Conservation (phyloP, 164 flowering plant species). For the Brasenia schreberi region DNA sequence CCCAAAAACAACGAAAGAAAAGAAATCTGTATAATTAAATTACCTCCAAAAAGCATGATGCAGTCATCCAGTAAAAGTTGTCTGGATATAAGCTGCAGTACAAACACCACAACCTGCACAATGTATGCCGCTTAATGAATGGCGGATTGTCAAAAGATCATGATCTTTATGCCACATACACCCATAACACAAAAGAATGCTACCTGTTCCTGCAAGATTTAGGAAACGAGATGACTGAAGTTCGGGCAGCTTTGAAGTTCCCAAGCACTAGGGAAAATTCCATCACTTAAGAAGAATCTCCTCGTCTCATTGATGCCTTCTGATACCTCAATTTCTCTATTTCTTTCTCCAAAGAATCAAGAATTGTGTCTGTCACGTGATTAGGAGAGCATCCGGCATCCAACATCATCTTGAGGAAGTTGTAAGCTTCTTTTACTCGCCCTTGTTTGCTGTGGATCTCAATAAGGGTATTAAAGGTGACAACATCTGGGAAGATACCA, state of each 20-base stretch:
- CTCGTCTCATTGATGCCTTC: constrained; percentile 42
- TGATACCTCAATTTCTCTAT: constrained; percentile 50
- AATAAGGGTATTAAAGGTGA: constrained; percentile 79
- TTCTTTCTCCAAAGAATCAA: constrained; percentile 69
- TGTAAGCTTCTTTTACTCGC: constrained; percentile 59
- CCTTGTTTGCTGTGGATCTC: constrained; percentile 81
- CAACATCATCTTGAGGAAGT: constrained; percentile 74
- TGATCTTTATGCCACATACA: background rate
- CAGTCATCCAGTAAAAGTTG: background rate
- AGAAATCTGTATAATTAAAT: no score
- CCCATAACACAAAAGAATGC: background rate
- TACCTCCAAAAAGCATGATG: background rate
- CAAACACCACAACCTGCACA: background rate
- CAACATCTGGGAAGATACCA: constrained; percentile 87
- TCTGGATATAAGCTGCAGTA: background rate
- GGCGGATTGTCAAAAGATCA: background rate
- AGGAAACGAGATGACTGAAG: background rate
- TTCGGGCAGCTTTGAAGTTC: background rate
- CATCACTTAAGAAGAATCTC: background rate
- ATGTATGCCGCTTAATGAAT: background rate
- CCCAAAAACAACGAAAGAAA: no score
- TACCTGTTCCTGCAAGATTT: background rate
- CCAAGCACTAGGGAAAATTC: background rate
- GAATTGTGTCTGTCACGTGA: constrained; percentile 72
- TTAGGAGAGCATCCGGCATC: constrained; percentile 82